Evolutionary conservation across 2,329 filamentous ascomycete genomes (phyloP).

Genomic region (Pseudocercospora vitis): DNA sequence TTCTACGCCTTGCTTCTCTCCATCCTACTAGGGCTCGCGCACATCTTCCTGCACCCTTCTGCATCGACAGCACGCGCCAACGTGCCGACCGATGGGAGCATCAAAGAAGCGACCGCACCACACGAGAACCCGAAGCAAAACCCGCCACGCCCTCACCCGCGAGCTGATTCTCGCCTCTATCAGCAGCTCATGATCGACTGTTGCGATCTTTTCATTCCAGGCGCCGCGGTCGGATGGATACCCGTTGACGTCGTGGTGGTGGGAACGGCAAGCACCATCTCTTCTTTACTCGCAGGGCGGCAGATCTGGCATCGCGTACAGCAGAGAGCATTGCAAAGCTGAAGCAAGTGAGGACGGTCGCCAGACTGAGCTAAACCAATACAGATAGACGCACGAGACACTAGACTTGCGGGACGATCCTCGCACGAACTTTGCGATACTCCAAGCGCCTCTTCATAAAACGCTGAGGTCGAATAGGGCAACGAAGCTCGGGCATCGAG

Average conservation of each 20-base stretch:
- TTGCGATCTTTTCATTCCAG: conserved; percentile 65
- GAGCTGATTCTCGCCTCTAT: conserved; percentile 9
- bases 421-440: no score
- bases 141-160: background rate
- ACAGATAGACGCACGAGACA: no score
- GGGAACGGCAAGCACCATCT: conserved; percentile 60
- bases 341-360: background rate
- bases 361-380: no score
- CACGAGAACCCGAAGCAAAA: background rate
- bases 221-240: conserved; percentile 61
- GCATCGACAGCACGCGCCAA: background rate
- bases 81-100: background rate
- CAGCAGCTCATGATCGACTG: conserved; percentile 57
- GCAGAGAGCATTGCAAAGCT: background rate
- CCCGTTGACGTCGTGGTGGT: conserved; percentile 53
- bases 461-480: no score
- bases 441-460: no score
- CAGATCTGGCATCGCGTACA: conserved; percentile 57
- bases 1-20: conserved; percentile 60
- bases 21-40: conserved; percentile 46
- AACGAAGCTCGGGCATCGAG: no score
- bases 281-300: conserved; percentile 60
- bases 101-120: background rate
- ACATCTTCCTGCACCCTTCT: conserved; percentile 36
- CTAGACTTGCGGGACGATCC: no score